Base-by-base conservation (phyloP, 305 asterid genomes). In the Fraxinus greggii region DNA sequence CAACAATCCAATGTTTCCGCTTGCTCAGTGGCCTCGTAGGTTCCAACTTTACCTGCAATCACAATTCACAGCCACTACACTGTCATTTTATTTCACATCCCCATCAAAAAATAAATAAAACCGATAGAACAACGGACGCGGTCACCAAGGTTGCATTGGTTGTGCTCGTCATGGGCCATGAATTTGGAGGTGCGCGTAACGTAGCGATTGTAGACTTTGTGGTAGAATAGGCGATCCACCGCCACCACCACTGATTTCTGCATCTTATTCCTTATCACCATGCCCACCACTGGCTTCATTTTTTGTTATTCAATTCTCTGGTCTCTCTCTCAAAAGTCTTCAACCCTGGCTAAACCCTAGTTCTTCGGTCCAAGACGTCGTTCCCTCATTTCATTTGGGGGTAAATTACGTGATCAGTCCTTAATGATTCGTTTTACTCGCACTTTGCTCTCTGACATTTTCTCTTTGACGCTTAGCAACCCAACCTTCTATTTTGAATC, bases 181-280 rank as follows among this genome's bases (percentile, higher is more conserved):
- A 94, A 95, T 78, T 94, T 91, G 82, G 97, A 92, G 83, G 97
- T 95, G 51, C 98, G 93, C 85, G 90, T 94, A 23, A 94, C 93
- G 85, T 92, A 95, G 77, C 97, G 92, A 78, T 92, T 92, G 91
- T 92, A 95, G 83, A 91, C 85, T 86, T 90, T 90, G 90, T 94
- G 88, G 84, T 92, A 97, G 89, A 90, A 94, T 77, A 92, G 97
- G 13, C 95, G 92, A 80, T 95, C 97, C 69, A 92, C 97, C 40
- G 97, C 98, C 84, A 94, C 97, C 81, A 94, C 97, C 38, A 94
- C 98, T 59, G 97, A 94, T 78, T 92, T 95, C 93, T 92, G 96
- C 97, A 94, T 95, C 82, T 94, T 95, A 83, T 92, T 88, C 19
- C 93, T 89, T 21, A 90, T 88, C 77, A 89, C 89, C 83, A 79